phyloP scores from a whole-genome alignment of 2,329 filamentous ascomycete species.

The Thelonectria rubi region DNA sequence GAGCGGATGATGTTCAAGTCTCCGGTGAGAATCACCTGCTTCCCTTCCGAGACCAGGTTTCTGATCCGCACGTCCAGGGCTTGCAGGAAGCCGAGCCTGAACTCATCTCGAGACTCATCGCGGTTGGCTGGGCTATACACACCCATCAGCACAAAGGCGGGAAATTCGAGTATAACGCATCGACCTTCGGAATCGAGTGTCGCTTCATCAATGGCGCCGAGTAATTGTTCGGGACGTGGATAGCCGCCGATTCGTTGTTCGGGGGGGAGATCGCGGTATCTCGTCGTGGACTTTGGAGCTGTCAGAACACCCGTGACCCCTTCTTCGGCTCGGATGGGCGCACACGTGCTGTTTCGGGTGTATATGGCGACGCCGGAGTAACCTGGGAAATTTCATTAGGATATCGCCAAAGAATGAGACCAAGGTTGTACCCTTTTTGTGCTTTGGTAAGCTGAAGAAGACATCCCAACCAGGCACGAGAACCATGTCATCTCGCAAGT shows the following conservation, averaged over 20 bases:
- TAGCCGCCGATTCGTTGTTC: slow-evolving; percentile 89
- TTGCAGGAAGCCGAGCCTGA: slow-evolving; percentile 80
- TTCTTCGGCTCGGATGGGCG: slow-evolving; percentile 90
- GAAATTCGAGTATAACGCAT: slow-evolving; percentile 91
- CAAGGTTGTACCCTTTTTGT: slow-evolving; percentile 81
- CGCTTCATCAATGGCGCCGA: slow-evolving; percentile 70
- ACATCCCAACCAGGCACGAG: slow-evolving; percentile 95
- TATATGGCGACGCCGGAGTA: slow-evolving; percentile 97
- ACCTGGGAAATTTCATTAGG: slow-evolving; percentile 60
- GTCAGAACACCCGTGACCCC: slow-evolving; percentile 86
- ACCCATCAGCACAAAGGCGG: slow-evolving; percentile 91
- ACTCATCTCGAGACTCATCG: slow-evolving; percentile 84
- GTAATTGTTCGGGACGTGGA: slow-evolving; percentile 74
- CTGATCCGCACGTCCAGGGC: slow-evolving; percentile 85
- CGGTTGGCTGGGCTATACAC: slow-evolving; percentile 92
- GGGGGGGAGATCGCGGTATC: slow-evolving; percentile 78
- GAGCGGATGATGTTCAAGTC: slow-evolving; percentile 83
- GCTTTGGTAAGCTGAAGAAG: slow-evolving; percentile 89
- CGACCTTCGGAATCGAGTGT: slow-evolving; percentile 90
- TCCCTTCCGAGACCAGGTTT: slow-evolving; percentile 82
- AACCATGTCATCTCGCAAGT: slow-evolving; percentile 94
- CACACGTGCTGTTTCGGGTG: slow-evolving; percentile 85
- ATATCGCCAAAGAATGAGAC: background rate
- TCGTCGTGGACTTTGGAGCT: slow-evolving; percentile 73
- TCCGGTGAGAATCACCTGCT: slow-evolving; percentile 84